These are phyloP conservation scores for Sphagnum tenellum DNA, from an alignment of 225 moss, liverwort and hornwort genomes.

Conservation along the genomic window DNA sequence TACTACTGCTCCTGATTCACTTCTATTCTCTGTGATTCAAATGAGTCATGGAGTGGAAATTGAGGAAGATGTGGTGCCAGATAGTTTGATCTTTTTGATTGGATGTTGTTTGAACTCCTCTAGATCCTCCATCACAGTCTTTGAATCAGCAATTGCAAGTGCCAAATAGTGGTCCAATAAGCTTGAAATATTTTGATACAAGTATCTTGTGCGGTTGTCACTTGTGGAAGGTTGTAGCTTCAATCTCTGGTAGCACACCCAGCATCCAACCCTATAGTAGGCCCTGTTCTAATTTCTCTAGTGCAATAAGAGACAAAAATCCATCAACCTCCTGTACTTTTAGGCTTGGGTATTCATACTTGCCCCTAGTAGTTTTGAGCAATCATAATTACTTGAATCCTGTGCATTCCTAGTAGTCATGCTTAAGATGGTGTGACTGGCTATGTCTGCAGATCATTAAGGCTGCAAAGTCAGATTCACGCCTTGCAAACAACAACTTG, in stretches of 20 bases:
- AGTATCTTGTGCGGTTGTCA: not conserved
- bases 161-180: not conserved
- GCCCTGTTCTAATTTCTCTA: too few species aligned
- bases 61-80: too few species aligned
- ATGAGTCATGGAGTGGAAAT: too few species aligned
- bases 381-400: not conserved
- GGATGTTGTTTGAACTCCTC: not conserved
- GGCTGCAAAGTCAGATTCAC: slow-evolving; percentile 86
- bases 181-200: not conserved
- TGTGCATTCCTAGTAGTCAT: not conserved
- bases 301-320: too few species aligned
- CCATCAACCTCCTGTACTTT: too few species aligned
- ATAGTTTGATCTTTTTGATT: not conserved
- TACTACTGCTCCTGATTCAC: too few species aligned
- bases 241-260: too few species aligned
- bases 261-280: too few species aligned
- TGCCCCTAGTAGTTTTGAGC: too few species aligned
- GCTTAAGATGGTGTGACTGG: not conserved
- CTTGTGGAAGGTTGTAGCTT: too few species aligned
- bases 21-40: not conserved
- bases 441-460: slow-evolving; percentile 55
- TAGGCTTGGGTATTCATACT: too few species aligned
- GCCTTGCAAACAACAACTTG: slow-evolving; percentile 77
- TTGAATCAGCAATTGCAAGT: not conserved
- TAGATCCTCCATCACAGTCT: not conserved